phyloP scores from a whole-genome alignment of 176 grass and related monocot species.

The Zoysia japonica region DNA sequence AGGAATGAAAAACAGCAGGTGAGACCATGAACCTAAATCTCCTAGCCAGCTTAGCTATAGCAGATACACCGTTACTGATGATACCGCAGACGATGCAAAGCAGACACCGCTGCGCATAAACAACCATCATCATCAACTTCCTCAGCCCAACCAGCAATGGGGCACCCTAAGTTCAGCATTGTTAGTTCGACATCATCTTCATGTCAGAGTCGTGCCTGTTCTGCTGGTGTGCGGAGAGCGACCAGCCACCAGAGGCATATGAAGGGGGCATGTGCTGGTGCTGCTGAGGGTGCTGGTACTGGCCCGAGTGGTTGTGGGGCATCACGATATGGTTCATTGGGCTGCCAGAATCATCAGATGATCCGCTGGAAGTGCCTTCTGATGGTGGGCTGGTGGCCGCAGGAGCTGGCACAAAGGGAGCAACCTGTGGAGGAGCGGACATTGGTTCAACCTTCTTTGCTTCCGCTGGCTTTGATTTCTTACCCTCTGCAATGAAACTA shows the following conservation, averaged over 20 bases:
- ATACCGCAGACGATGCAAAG: constrained; percentile 11
- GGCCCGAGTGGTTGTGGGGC: constrained; percentile 58
- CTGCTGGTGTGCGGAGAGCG: constrained; percentile 70
- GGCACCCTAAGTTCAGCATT: constrained; percentile 26
- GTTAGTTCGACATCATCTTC: constrained; percentile 86
- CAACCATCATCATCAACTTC: constrained; percentile 39
- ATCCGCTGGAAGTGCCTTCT: constrained; percentile 74
- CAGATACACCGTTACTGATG: constrained; percentile 22
- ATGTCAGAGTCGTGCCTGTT: constrained; percentile 81
- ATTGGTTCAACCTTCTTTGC: constrained; percentile 67
- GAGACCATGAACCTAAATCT: constrained; percentile 53
- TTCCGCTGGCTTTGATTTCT: constrained; percentile 77
- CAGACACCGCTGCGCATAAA: background rate
- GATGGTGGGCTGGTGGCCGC: constrained; percentile 59
- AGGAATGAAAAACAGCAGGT: constrained; percentile 23
- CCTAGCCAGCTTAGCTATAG: constrained; percentile 51
- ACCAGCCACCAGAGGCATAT: constrained; percentile 62
- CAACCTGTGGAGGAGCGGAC: constrained; percentile 64
- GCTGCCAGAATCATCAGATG: constrained; percentile 71
- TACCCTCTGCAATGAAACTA: constrained; percentile 90
- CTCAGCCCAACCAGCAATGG: constrained; percentile 32
- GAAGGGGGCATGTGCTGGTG: constrained; percentile 69
- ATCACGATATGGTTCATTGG: constrained; percentile 60
- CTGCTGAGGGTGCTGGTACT: constrained; percentile 47
- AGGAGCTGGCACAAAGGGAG: constrained; percentile 52